Evolutionary conservation across 371 early-diverging fungal genomes (phyloP).

Genomic region (Quaeritorhiza haematococci): DNA sequence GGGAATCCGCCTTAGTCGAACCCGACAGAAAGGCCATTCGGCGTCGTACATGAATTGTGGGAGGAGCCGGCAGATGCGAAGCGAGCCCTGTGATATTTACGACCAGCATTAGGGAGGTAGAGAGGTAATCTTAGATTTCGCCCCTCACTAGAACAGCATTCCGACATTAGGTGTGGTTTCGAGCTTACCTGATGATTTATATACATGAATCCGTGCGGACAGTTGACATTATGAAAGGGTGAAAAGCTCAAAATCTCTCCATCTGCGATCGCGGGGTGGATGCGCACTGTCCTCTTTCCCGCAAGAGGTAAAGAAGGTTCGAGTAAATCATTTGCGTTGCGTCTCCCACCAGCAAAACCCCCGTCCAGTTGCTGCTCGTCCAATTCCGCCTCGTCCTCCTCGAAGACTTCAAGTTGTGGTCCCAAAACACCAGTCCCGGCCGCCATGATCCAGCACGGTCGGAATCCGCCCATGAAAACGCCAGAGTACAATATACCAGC

Average conservation of each 20-base stretch:
- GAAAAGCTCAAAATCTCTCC: constrained; percentile 67
- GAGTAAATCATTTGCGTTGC: constrained; percentile 5
- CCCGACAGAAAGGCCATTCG: constrained; percentile 80
- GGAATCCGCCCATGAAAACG: constrained; percentile 77
- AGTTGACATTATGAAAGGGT: constrained; percentile 79
- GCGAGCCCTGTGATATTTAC: constrained; percentile 46
- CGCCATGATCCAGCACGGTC: constrained; percentile 77
- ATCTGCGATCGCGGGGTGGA: constrained; percentile 74
- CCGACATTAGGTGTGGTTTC: neutral
- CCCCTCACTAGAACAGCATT: neutral
- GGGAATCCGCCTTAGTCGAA: constrained; percentile 67
- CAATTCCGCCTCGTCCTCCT: constrained; percentile 7
- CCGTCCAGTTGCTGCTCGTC: neutral
- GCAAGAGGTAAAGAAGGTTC: constrained; percentile 17
- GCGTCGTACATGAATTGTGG: constrained; percentile 70
- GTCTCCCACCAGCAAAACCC: neutral
- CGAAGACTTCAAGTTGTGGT: constrained; percentile 20
- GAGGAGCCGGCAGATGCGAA: constrained; percentile 71
- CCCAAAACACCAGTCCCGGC: constrained; percentile 30
- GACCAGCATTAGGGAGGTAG: too few relatives aligned
- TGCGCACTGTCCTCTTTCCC: constrained; percentile 60
- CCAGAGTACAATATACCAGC: constrained; percentile 56
- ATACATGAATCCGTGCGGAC: constrained; percentile 72
- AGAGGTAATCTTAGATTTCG: neutral
- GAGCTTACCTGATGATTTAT: constrained; percentile 31